Conservation (phyloP, 2,329 filamentous ascomycete species). For the Colletotrichum spaethianum region DNA sequence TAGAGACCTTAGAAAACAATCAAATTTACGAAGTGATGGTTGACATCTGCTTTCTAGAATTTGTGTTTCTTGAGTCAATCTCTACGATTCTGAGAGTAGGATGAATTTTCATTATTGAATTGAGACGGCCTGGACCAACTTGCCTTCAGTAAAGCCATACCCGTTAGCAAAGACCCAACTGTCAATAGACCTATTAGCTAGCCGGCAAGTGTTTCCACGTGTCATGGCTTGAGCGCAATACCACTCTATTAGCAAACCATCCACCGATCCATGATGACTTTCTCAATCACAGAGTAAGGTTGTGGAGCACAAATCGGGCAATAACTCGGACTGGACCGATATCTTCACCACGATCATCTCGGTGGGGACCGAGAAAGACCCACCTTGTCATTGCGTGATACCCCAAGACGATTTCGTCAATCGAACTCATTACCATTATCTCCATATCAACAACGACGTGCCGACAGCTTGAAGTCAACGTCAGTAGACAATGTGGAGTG, state of each 20-base stretch:
- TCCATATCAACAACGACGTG: conserved; percentile 29
- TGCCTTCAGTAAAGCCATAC: too few species aligned
- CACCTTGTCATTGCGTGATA: conserved; percentile 36
- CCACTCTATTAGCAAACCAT: not conserved
- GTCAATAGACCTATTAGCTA: not conserved
- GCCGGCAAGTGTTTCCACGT: too few species aligned
- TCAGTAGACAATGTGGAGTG: conserved; percentile 1
- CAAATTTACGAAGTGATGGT: not conserved
- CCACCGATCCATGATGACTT: not conserved
- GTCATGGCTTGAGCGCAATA: not conserved
- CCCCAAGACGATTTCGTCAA: conserved; percentile 33
- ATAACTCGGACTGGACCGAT: conserved; percentile 33
- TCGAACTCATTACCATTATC: conserved; percentile 2
- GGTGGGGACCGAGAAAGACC: conserved; percentile 29
- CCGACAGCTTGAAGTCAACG: not conserved
- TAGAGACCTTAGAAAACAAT: not conserved
- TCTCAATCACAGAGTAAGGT: not conserved
- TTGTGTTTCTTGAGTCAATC: too few species aligned
- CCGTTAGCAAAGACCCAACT: not conserved
- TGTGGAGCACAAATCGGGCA: conserved; percentile 10
- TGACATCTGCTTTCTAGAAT: not conserved
- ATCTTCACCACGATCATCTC: conserved; percentile 26
- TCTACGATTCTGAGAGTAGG: too few species aligned
- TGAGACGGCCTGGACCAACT: not conserved
- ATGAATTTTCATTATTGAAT: too few species aligned